Percentiles rank a stretch among this genome's conserved stretches.
phyloP scores from a whole-genome alignment of 139 green algal species.

The Prasinococcaceae sp. region DNA sequence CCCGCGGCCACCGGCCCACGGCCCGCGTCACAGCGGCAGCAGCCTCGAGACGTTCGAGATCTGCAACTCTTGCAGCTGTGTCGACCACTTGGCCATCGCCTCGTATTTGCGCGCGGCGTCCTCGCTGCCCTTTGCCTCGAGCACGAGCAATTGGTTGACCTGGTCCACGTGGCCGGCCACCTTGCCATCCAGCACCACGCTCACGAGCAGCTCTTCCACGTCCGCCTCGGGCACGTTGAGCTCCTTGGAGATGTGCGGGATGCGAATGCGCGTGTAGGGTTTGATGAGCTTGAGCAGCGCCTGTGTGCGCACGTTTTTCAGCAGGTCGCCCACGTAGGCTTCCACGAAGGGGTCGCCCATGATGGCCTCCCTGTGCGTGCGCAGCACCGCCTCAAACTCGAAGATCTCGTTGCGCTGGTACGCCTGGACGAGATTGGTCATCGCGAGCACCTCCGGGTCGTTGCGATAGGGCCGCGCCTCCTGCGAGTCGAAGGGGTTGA shows the following conservation, averaged over 20 bases:
- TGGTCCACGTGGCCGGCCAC: conserved; percentile 87
- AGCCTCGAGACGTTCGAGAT: too few species aligned
- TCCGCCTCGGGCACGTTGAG: conserved; percentile 79
- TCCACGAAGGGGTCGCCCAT: conserved; percentile 93
- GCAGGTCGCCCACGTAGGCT: conserved; percentile 89
- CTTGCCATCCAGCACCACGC: conserved; percentile 79
- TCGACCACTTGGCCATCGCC: conserved; percentile 67
- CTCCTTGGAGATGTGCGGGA: conserved; percentile 73
- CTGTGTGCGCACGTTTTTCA: conserved; percentile 87
- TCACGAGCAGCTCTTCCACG: conserved; percentile 85
- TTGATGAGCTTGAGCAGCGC: conserved; percentile 78
- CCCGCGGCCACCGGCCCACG: too few species aligned
- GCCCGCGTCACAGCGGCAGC: too few species aligned
- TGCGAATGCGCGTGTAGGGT: conserved; percentile 79
- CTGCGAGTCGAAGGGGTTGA: conserved; percentile 92
- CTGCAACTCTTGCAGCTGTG: conserved; percentile 55
- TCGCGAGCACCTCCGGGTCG: conserved; percentile 74
- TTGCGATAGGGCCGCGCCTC: conserved; percentile 84
- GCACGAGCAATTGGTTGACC: conserved; percentile 41
- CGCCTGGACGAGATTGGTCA: conserved; percentile 87
- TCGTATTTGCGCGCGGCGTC: conserved; percentile 55
- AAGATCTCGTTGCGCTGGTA: conserved; percentile 87
- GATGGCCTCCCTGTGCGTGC: conserved; percentile 52
- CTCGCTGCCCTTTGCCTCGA: too few species aligned
- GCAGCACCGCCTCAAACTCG: conserved; percentile 78